These are phyloP conservation scores for Aspergillus novoparasiticus DNA, from an alignment of 2,329 filamentous ascomycete genomes.

Conservation along the genomic window DNA sequence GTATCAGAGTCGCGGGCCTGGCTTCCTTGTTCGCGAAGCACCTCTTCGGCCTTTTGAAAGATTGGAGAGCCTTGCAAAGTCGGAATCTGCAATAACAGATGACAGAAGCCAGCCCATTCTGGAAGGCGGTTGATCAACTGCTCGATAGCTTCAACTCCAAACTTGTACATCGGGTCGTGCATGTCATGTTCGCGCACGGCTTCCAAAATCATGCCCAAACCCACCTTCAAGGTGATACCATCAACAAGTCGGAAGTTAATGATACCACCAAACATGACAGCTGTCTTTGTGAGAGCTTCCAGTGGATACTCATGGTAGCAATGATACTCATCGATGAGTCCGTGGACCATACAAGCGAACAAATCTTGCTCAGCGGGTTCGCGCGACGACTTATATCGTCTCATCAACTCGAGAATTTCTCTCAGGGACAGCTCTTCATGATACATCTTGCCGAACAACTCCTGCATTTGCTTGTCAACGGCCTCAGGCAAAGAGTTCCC, in stretches of 20 bases:
- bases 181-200: conserved; percentile 82
- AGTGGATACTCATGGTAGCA: conserved; percentile 95
- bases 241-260: conserved; percentile 92
- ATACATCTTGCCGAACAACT: conserved; percentile 98
- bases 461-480: conserved; percentile 91
- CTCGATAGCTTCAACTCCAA: conserved; percentile 90
- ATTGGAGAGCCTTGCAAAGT: conserved; percentile 83
- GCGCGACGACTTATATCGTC: conserved; percentile 83
- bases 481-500: conserved; percentile 78
- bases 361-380: conserved; percentile 87
- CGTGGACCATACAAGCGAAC: conserved; percentile 98
- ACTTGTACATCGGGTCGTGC: conserved; percentile 95
- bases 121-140: conserved; percentile 80
- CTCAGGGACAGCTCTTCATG: conserved; percentile 84
- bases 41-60: conserved; percentile 78
- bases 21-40: conserved; percentile 68
- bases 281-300: conserved; percentile 93
- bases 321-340: conserved; percentile 93
- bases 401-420: conserved; percentile 80
- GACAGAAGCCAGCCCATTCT: conserved; percentile 96
- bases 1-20: conserved; percentile 58
- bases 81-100: conserved; percentile 78
- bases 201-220: conserved; percentile 97
- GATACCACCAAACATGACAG: conserved; percentile 93
- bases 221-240: conserved; percentile 86